Conservation (phyloP, 108 stramenopile species). For the Nitzschia sp. region DNA sequence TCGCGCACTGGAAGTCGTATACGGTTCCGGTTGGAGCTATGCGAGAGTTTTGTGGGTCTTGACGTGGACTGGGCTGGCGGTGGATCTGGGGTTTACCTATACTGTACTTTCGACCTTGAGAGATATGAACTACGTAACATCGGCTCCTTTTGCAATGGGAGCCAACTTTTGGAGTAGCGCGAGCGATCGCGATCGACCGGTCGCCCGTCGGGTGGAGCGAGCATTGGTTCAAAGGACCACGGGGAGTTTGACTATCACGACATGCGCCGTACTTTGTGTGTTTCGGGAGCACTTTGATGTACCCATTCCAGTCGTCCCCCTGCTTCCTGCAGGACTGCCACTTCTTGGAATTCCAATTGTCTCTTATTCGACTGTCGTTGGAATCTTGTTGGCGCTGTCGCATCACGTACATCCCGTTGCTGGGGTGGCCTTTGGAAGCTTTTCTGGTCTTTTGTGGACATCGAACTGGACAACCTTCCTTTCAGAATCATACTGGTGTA, state of each 20-base stretch:
- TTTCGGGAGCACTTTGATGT: background rate
- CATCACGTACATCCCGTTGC: background rate
- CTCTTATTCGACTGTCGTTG: background rate
- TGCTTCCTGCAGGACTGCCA: background rate
- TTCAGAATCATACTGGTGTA: background rate
- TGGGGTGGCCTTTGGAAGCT: background rate
- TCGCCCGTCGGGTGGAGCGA: background rate
- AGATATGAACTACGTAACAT: background rate
- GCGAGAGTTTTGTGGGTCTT: background rate
- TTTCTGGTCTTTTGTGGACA: background rate
- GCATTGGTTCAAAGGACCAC: background rate
- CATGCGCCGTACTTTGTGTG: background rate
- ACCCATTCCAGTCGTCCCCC: background rate
- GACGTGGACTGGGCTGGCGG: background rate
- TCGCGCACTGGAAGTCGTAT: background rate
- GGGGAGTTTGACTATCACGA: background rate
- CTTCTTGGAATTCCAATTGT: background rate
- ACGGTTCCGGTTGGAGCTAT: background rate
- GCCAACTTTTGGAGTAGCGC: background rate
- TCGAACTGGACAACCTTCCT: background rate
- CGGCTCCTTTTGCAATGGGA: background rate
- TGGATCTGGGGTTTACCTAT: background rate
- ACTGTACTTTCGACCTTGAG: background rate
- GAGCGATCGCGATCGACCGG: background rate
- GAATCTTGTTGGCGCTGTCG: background rate